A percentile compares a stretch with the other conserved stretches of the same genome.
Evolutionary conservation across 306 rosid species (phyloP).

Genomic region (Benincasa hispida): DNA sequence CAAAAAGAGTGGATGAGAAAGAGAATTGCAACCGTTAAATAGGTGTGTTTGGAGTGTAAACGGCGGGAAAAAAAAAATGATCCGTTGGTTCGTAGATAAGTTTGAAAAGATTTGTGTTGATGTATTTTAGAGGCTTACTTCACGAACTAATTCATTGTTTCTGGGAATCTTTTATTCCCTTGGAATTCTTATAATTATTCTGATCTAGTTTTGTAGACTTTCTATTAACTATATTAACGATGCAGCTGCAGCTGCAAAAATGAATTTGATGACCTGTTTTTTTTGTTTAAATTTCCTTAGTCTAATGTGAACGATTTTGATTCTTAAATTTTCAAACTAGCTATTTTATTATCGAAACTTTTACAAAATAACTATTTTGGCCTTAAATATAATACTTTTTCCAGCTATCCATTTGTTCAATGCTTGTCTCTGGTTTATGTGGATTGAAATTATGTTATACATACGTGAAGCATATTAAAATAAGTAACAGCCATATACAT

Average conservation of each 20-base stretch:
- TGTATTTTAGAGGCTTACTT: not conserved
- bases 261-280: not conserved
- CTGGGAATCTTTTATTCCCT: not conserved
- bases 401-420: too few relatives aligned
- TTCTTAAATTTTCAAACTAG: too few relatives aligned
- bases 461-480: too few relatives aligned
- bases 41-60: not conserved
- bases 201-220: not conserved
- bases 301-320: too few relatives aligned
- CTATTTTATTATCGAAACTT: too few relatives aligned
- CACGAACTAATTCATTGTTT: not conserved
- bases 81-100: not conserved
- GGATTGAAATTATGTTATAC: too few relatives aligned
- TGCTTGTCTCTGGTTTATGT: too few relatives aligned
- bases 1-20: constrained; percentile 59
- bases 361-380: too few relatives aligned
- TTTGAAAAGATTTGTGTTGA: not conserved
- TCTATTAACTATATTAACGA: not conserved
- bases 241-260: too few relatives aligned
- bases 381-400: too few relatives aligned
- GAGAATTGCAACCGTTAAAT: constrained; percentile 52
- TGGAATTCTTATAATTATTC: not conserved
- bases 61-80: not conserved
- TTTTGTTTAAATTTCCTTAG: too few relatives aligned
- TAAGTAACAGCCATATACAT: too few relatives aligned